Base-by-base conservation (phyloP, 768 basidiomycete genomes). In the Candolleomyces eurysporus region DNA sequence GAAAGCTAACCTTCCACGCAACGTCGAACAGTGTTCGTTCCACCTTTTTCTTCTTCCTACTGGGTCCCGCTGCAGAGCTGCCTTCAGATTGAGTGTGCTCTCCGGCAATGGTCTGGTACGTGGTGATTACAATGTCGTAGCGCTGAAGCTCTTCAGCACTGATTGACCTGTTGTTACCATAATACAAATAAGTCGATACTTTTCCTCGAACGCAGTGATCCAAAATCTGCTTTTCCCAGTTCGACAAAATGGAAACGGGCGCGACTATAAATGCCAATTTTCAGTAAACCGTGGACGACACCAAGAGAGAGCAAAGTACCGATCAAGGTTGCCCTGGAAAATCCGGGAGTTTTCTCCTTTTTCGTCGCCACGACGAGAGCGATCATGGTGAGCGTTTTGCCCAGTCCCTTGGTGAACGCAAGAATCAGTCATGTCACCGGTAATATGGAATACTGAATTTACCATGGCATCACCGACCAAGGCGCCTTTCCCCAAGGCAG, bases 381-480 rank as follows among this genome's bases (percentile, higher is more conserved):
- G 45, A 97, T 76, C 84, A 94, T 93, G 0, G 92, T 94, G 46
- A 97, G 77, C 0, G 96, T 97, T 79, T 96, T 97, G 0, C 95
- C 80, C 72, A 82, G 71, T 36, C 81, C 81, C 81, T 82, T 17
- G 17, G 16, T 17, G 52, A 19, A 61, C 57, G 54, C 57, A 11
- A 59, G 21, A 48, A 43, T 45, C 54, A 45, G 45, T 45, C 43
- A 43, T 32, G n/a, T 1, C 5, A 21, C 26, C 48, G 51, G 52
- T 14, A 58, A 19, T 19, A 39, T 0, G 17, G 9, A 32, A 31
- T 30, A 26, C 58, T 43, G 55, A 53, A 52, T 62, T 58, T 57
- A 80, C 94, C 95, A 97, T 97, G 45, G 91, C 90, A 73, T 96
- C 95, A 0, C 90, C 94, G 60, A 91, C 86, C 54, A 96, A 76